phyloP scores from a whole-genome alignment of 495 filamentous ascomycete species.

The Patellaria atrata region DNA sequence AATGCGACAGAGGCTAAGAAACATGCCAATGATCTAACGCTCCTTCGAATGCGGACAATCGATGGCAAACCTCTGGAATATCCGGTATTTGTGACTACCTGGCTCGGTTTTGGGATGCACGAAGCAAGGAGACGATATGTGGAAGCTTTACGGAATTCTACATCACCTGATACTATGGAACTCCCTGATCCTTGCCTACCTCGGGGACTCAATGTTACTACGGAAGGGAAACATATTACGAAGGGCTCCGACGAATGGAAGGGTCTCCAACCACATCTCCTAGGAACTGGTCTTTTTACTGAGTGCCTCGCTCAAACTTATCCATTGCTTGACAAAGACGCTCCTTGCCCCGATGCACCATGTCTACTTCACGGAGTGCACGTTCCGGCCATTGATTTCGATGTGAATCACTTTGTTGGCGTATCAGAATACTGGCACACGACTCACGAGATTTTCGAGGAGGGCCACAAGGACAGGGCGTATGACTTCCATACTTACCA shows the following conservation, averaged over 20 bases:
- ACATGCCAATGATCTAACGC: constrained; percentile 77
- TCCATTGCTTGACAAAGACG: constrained; percentile 80
- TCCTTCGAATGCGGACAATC: constrained; percentile 69
- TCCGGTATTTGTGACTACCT: constrained; percentile 84
- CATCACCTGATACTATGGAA: constrained; percentile 41
- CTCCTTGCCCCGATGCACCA: constrained; percentile 65
- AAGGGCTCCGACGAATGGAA: constrained; percentile 26
- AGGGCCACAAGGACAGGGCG: constrained; percentile 60
- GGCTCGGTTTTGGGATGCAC: constrained; percentile 91
- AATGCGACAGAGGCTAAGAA: constrained; percentile 83
- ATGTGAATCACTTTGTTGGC: constrained; percentile 94
- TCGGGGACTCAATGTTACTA: constrained; percentile 51
- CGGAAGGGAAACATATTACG: constrained; percentile 28
- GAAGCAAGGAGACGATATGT: constrained; percentile 77
- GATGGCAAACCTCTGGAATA: constrained; percentile 66
- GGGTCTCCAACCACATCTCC: constrained; percentile 34
- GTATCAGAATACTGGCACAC: constrained; percentile 99
- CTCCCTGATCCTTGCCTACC: constrained; percentile 89
- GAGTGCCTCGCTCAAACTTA: constrained; percentile 72
- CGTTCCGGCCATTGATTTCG: constrained; percentile 91
- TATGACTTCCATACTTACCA: constrained; percentile 93
- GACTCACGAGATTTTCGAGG: constrained; percentile 85
- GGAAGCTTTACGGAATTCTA: constrained; percentile 47
- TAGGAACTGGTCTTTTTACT: constrained; percentile 75
- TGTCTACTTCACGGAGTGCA: constrained; percentile 83